Percentiles rank a stretch among this genome's conserved stretches.
Evolutionary conservation across 352 stramenopile genomes (phyloP).

Genomic region (Phytophthora citrophthora): DNA sequence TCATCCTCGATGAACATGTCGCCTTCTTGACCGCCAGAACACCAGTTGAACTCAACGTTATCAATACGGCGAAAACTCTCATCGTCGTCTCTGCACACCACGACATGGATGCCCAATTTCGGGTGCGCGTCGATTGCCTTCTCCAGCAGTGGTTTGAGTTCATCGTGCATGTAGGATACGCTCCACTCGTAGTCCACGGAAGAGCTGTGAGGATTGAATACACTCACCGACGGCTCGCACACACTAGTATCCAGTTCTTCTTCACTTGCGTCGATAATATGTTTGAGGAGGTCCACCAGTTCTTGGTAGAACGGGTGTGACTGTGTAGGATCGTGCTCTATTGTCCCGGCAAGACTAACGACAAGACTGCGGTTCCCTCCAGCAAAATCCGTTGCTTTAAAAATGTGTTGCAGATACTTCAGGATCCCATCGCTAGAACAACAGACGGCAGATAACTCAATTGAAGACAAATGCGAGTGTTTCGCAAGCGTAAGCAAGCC

Average conservation of each 20-base stretch:
- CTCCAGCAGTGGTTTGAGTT: conserved; percentile 44
- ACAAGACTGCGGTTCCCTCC: conserved; percentile 22
- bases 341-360: conserved; percentile 39
- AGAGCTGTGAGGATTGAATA: conserved; percentile 30
- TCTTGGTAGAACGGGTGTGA: conserved; percentile 42
- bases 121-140: conserved; percentile 29
- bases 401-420: conserved; percentile 40
- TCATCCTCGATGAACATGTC: conserved; percentile 35
- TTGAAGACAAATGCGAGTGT: conserved; percentile 29
- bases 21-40: conserved; percentile 20
- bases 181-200: conserved; percentile 33
- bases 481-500: conserved; percentile 38
- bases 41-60: conserved; percentile 35
- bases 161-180: conserved; percentile 26
- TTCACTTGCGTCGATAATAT: conserved; percentile 19
- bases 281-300: conserved; percentile 33
- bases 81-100: conserved; percentile 20
- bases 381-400: conserved; percentile 12
- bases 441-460: conserved; percentile 41
- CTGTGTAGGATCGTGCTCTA: conserved; percentile 21
- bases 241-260: conserved; percentile 14
- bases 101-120: conserved; percentile 27
- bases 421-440: conserved; percentile 46
- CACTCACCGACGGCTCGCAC: conserved; percentile 29
- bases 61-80: conserved; percentile 32